Base-by-base conservation (phyloP, 495 filamentous ascomycete genomes). In the Daldinia loculata region DNA sequence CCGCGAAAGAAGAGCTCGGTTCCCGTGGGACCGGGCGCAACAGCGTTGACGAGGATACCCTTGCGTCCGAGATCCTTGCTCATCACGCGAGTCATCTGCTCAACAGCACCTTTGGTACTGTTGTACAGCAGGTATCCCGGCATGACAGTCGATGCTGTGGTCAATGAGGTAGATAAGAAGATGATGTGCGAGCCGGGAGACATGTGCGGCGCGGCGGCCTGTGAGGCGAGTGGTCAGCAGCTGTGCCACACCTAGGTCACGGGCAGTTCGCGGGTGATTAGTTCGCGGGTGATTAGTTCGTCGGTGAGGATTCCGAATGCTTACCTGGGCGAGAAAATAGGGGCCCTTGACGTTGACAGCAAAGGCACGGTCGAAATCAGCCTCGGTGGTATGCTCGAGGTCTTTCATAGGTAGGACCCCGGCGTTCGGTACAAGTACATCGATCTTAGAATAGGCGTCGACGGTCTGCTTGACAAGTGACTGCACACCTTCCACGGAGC, bases 291-390 rank as follows among this genome's bases (percentile, higher is more conserved):
- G 27, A 56, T 56, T 26, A 45, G 24, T 12, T 30, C 12, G 2
- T 32, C 14, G 22, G 24, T 17, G 38, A 36, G n/a, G 27, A 53
- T 29, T 51, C 0, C 1, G 43, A 27, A 51, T 11, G 30, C 69
- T 53, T 59, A 67, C 69, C 63, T 74, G 77, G 2, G 82, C 81
- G 15, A 92, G 78, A 67, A 92, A 92, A 55, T 87, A 86, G 0
- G 89, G 86, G 2, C 89, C 90, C 71, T 91, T 92, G 61, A 92
- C 89, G 76, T 92, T 92, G 36, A 90, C 43, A 17, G 71, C 70
- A 63, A 87, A 86, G 3, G 78, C 80, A 9, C 60, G 69, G 65
- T 91, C 90, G 63, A 87, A 94, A 60, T 85, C 83, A 17, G 75
- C 82, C 65, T 90, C 89, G 4, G 82, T 91, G 11, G 84, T 86